Conservation (phyloP, 495 filamentous ascomycete species). For the Articulospora tetracladia region DNA sequence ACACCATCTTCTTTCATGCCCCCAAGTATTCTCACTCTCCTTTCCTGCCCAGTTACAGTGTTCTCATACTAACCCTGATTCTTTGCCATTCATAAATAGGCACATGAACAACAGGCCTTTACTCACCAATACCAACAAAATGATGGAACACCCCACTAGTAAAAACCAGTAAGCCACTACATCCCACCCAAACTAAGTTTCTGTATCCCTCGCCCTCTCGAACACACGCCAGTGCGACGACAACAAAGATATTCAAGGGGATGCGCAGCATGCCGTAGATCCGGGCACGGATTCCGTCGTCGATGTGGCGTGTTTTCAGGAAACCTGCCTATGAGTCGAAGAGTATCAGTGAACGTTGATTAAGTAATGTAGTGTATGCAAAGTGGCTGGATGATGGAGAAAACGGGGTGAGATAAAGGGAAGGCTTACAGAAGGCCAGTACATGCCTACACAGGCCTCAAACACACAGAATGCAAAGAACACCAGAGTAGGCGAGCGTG, state of each 20-base stretch:
- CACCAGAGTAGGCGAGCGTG: slow-evolving; percentile 34
- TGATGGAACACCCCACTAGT: slow-evolving; percentile 20
- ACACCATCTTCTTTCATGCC: too few species aligned
- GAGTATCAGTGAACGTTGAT: too few species aligned
- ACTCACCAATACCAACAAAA: slow-evolving; percentile 6
- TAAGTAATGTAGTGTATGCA: too few species aligned
- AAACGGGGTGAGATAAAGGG: too few species aligned
- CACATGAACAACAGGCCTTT: too few species aligned
- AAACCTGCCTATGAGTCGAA: too few species aligned
- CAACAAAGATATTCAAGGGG: slow-evolving; percentile 54
- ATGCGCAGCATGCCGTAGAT: slow-evolving; percentile 51
- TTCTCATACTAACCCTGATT: neutral
- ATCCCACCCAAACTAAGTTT: slow-evolving; percentile 17
- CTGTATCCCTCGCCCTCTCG: slow-evolving; percentile 32
- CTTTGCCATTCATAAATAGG: neutral
- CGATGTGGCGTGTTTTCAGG: slow-evolving; percentile 44
- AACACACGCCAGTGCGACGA: slow-evolving; percentile 40
- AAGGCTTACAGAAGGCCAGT: slow-evolving; percentile 49
- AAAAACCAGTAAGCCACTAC: slow-evolving; percentile 18
- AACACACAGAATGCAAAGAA: slow-evolving; percentile 53
- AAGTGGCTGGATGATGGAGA: too few species aligned
- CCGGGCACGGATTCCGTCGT: slow-evolving; percentile 44
- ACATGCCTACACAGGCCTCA: slow-evolving; percentile 50
- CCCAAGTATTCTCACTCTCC: too few species aligned
- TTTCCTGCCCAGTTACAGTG: too few species aligned